Evolutionary conservation across 2,329 filamentous ascomycete genomes (phyloP).

Genomic region (Aureobasidium sp.): DNA sequence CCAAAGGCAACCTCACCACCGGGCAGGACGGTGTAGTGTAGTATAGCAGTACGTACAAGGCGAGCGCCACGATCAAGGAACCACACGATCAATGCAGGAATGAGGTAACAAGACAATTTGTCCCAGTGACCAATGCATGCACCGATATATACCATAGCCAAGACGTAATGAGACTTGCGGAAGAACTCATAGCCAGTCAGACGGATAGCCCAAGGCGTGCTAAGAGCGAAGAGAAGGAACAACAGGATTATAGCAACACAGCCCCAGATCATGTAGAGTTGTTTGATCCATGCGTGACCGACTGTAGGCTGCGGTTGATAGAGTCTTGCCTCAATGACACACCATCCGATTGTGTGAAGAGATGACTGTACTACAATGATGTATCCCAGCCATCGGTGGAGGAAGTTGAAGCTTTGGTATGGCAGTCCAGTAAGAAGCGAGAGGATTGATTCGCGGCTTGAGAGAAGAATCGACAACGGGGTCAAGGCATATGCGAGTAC

Average conservation of each 20-base stretch:
- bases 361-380: conserved; percentile 60
- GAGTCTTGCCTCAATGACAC: conserved; percentile 53
- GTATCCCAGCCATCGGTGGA: conserved; percentile 68
- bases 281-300: conserved; percentile 48
- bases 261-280: conserved; percentile 67
- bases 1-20: conserved; percentile 52
- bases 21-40: conserved; percentile 46
- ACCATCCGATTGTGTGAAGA: conserved; percentile 66
- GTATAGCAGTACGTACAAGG: conserved; percentile 47
- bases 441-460: conserved; percentile 60
- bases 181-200: conserved; percentile 70
- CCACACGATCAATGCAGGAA: conserved; percentile 58
- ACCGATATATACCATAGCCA: conserved; percentile 66
- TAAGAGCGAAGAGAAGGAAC: conserved; percentile 52
- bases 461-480: conserved; percentile 58
- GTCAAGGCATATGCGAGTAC: conserved; percentile 66
- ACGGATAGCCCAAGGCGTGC: conserved; percentile 51
- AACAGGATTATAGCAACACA: conserved; percentile 59
- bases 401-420: conserved; percentile 69
- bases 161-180: conserved; percentile 62
- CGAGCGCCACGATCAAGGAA: conserved; percentile 55
- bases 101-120: conserved; percentile 58
- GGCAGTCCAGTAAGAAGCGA: conserved; percentile 63
- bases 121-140: conserved; percentile 70
- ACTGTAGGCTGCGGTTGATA: conserved; percentile 64